Evolutionary conservation across 106 monocot genomes (phyloP).

Genomic region (Allium fistulosum): DNA sequence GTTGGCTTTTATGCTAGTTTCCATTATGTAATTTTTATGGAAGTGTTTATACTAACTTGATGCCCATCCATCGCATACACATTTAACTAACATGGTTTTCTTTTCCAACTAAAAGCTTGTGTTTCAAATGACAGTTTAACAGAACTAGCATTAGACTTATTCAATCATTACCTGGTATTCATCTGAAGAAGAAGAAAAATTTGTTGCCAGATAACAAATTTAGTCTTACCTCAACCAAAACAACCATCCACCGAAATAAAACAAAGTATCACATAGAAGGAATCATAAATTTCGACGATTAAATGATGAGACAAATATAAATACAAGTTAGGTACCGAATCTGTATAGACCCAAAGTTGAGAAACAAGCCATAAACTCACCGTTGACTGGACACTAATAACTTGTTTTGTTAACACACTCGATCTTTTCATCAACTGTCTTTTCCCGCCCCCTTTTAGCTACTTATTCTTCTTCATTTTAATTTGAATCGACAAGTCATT

Average conservation of each 20-base stretch:
- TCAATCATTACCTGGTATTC: conserved; percentile 42
- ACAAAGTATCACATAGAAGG: background rate
- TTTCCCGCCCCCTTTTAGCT: conserved; percentile 20
- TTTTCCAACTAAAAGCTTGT: too few relatives aligned
- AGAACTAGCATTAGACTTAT: too few relatives aligned
- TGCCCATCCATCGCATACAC: too few relatives aligned
- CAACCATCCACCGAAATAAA: conserved; percentile 72
- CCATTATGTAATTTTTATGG: too few relatives aligned
- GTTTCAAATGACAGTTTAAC: too few relatives aligned
- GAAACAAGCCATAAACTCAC: conserved; percentile 72
- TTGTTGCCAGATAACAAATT: conserved; percentile 76
- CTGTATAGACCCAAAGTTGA: conserved; percentile 76
- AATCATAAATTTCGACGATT: background rate
- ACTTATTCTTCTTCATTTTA: background rate
- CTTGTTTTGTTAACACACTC: conserved; percentile 77
- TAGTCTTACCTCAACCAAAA: conserved; percentile 67
- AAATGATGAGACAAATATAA: background rate
- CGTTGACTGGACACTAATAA: conserved; percentile 70
- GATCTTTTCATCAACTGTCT: conserved; percentile 70
- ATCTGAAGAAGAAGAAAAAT: conserved; percentile 77
- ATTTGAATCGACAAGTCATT: conserved; percentile 5
- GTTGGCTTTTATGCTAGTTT: too few relatives aligned
- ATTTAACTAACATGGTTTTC: too few relatives aligned
- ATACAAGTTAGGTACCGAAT: conserved; percentile 11
- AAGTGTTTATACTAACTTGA: too few relatives aligned